Evolutionary conservation across 345 rosid species (phyloP), one percentile per base, ranked within the genome.

Genomic region (Anacardium occidentale): DNA sequence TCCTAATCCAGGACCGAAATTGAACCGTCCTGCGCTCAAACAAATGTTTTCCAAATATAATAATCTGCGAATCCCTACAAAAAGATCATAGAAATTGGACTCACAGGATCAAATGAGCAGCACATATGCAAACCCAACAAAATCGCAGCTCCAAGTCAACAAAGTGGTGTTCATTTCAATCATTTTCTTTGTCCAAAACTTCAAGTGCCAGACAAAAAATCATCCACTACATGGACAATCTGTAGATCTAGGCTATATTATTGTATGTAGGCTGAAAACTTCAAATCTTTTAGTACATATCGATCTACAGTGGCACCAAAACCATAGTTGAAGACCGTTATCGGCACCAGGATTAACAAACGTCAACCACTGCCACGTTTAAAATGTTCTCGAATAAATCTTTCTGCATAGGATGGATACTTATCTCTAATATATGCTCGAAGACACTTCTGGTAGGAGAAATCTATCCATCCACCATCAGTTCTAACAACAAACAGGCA

Each of bases 401-500:
- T 88, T 80, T 94, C 95, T 0, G 94, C 93, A 66, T 89, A 74
- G 24, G 84, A 64, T 29, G 95, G 95, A 70, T 92, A 92, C 84
- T 79, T 89, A 21, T 75, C 74, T 83, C 86, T 88, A 68, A 90
- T 78, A 67, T 94, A 94, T 6, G 87, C 91, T 72, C 89, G 88
- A 73, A 94, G 83, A 80, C 98, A 90, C 76, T 94, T 94, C 78
- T 87, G 95, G 82, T 94, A 94, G 0, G 98, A 94, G 83, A 94
- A 92, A 80, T 94, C 98, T 73, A 94, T 94, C 93, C 97, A 94
- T 64, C 79, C 89, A 77, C 98, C 98, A 77, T 94, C 95, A 2
- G 89, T 88, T 82, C 98, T 90, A 67, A 94, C 90, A n/a, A 92
- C 97, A 76, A 88, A 94, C 73, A 92, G 83, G 75, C 97, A 92